Conservation (phyloP, 495 filamentous ascomycete genomes). For the Peziza echinospora region DNA sequence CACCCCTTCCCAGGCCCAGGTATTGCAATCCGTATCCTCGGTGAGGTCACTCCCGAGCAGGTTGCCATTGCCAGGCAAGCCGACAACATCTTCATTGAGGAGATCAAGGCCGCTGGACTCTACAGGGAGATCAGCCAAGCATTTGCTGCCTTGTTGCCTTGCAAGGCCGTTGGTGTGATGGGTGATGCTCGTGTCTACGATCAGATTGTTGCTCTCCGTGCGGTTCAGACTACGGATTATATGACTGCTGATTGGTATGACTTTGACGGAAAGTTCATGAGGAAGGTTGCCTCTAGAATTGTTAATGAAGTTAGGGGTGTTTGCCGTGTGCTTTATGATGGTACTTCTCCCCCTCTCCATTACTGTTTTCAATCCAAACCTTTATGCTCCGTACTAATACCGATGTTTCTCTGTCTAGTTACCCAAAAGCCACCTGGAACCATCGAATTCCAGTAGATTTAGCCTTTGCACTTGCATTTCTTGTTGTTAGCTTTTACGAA, state of each 20-base stretch:
- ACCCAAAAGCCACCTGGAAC: constrained; percentile 68
- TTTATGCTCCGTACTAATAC: background rate
- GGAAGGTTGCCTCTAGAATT: constrained; percentile 46
- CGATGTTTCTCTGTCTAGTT: constrained; percentile 24
- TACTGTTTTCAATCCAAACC: background rate
- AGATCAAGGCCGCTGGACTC: constrained; percentile 63
- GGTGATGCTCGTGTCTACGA: constrained; percentile 49
- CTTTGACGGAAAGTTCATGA: constrained; percentile 44
- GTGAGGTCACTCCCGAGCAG: constrained; percentile 61
- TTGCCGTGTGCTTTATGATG: constrained; percentile 36
- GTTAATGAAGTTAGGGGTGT: constrained; percentile 70
- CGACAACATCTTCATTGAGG: constrained; percentile 71
- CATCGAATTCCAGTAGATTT: constrained; percentile 47
- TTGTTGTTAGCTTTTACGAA: background rate
- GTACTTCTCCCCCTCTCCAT: too few relatives aligned
- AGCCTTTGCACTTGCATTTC: background rate
- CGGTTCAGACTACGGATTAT: constrained; percentile 57
- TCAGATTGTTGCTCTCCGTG: constrained; percentile 40
- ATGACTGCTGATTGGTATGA: constrained; percentile 62
- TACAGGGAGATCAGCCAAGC: constrained; percentile 71
- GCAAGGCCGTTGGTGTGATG: constrained; percentile 56
- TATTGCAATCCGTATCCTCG: constrained; percentile 72
- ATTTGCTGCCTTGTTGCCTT: constrained; percentile 55
- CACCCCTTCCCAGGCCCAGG: constrained; percentile 76
- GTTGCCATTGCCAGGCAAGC: constrained; percentile 65